phyloP scores from a whole-genome alignment of 148 eudicot genomes.

The Salicornia ramosissima region DNA sequence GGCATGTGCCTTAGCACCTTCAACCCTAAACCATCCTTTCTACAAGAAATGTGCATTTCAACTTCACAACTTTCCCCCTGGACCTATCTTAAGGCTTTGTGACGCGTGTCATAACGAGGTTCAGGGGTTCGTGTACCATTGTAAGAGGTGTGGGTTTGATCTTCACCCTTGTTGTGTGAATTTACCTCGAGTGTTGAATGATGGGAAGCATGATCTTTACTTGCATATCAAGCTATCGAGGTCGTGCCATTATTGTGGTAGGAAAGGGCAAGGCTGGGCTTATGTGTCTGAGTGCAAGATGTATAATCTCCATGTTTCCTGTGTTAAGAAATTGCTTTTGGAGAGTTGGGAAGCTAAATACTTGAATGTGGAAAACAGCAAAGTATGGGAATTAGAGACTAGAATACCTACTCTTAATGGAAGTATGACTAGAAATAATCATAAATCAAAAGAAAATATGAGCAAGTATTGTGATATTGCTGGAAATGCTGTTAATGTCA shows the following conservation, averaged over 20 bases:
- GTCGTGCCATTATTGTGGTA: conserved; percentile 33
- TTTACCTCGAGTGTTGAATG: conserved; percentile 26
- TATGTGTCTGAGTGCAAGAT: conserved; percentile 32
- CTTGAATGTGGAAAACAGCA: conserved; percentile 21
- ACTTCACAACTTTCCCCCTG: conserved; percentile 25
- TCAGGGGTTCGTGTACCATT: conserved; percentile 41
- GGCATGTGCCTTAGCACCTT: conserved; percentile 20
- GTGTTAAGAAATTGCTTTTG: conserved; percentile 28
- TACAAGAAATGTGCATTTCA: conserved; percentile 39
- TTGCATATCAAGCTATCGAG: conserved; percentile 31
- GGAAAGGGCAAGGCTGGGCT: conserved; percentile 36
- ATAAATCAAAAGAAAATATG: conserved; percentile 11
- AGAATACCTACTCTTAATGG: conserved; percentile 31
- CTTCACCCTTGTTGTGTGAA: conserved; percentile 37
- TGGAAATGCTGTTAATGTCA: conserved; percentile 25
- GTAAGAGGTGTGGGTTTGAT: conserved; percentile 33
- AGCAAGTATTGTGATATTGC: conserved; percentile 35
- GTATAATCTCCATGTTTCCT: conserved; percentile 35
- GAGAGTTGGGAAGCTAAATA: conserved; percentile 35
- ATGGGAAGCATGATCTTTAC: conserved; percentile 31
- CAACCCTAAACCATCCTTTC: conserved; percentile 30
- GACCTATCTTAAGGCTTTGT: conserved; percentile 25
- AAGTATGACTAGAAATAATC: conserved; percentile 11
- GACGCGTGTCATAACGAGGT: conserved; percentile 28
- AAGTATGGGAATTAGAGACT: conserved; percentile 26